These are phyloP conservation scores for Euptelea pleiosperma DNA, from an alignment of 164 flowering plant genomes.

Conservation along the genomic window DNA sequence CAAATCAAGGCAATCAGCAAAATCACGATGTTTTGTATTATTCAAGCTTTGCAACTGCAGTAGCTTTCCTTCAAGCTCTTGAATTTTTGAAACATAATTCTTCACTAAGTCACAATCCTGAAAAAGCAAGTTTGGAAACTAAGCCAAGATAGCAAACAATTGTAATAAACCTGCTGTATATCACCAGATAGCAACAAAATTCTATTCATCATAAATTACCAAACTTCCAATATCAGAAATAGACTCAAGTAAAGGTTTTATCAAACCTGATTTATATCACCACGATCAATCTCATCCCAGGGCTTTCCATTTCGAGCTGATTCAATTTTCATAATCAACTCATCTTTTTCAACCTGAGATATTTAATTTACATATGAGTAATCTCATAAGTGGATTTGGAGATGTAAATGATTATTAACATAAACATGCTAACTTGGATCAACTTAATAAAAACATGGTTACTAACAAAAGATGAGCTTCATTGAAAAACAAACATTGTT, in stretches of 20 bases:
- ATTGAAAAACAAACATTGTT: not conserved
- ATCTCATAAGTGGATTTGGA: not conserved
- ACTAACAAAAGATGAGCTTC: not conserved
- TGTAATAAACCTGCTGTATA: no score
- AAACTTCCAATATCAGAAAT: not conserved
- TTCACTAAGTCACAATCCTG: conserved; percentile 68
- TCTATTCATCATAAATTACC: no score
- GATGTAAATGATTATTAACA: not conserved
- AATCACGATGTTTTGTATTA: conserved; percentile 26
- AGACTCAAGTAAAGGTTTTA: not conserved
- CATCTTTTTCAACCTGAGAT: conserved; percentile 81
- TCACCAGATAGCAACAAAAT: no score
- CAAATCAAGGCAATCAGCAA: conserved; percentile 44
- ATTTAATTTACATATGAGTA: not conserved
- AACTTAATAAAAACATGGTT: not conserved
- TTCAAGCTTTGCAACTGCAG: conserved; percentile 40
- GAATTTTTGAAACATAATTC: conserved; percentile 67
- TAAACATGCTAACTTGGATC: not conserved
- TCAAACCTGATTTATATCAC: conserved; percentile 46
- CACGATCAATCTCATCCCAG: conserved; percentile 71
- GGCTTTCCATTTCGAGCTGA: conserved; percentile 70
- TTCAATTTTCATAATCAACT: conserved; percentile 70
- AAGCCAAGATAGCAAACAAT: no score
- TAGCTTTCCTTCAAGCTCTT: conserved; percentile 79
- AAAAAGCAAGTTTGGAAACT: not conserved